phyloP scores from a whole-genome alignment of 108 stramenopile species.

The Cyclotella sp. region DNA sequence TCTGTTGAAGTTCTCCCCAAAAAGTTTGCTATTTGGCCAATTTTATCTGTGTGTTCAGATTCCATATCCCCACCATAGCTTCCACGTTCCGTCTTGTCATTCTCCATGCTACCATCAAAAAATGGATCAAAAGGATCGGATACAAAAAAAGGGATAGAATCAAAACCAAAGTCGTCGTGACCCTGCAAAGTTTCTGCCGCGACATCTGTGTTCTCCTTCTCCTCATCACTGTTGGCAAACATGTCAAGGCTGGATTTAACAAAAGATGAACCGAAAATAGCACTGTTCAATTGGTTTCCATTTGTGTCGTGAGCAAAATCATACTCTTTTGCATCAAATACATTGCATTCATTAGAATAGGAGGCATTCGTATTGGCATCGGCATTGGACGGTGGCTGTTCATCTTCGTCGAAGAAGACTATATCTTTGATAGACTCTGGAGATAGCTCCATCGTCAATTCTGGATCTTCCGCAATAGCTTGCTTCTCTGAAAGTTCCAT shows the following conservation, averaged over 20 bases:
- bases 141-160: slow-evolving; percentile 25
- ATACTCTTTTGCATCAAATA: background rate
- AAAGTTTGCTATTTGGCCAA: background rate
- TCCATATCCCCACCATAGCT: background rate
- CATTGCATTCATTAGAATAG: background rate
- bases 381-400: background rate
- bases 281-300: background rate
- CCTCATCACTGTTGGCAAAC: slow-evolving; percentile 8
- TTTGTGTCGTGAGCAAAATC: no score
- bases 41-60: background rate
- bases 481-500: background rate
- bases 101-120: slow-evolving; percentile 4
- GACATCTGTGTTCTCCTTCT: background rate
- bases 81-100: background rate
- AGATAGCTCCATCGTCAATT: slow-evolving; percentile 22
- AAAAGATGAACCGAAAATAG: slow-evolving; percentile 22
- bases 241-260: slow-evolving; percentile 3
- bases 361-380: background rate
- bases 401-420: background rate
- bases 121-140: slow-evolving; percentile 46
- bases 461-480: slow-evolving; percentile 9
- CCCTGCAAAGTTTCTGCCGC: background rate
- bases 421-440: slow-evolving; percentile 3
- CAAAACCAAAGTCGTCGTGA: slow-evolving; percentile 4
- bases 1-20: background rate